phyloP scores from a whole-genome alignment of 2,329 filamentous ascomycete genomes.

The Alternaria infectoria region DNA sequence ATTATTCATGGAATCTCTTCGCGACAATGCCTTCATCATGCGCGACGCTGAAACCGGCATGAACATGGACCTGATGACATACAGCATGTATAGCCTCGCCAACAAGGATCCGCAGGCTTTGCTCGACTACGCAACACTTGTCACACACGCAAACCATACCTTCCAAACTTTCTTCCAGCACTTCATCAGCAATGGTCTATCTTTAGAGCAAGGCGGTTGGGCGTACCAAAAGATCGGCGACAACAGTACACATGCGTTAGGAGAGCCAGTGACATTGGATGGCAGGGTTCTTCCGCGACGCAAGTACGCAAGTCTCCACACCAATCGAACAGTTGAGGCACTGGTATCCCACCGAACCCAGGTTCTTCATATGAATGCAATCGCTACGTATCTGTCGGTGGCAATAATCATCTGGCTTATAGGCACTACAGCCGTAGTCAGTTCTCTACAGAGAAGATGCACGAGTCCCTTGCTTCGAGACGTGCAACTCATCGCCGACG shows the following conservation, averaged over 20 bases:
- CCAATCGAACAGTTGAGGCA: conserved; percentile 14
- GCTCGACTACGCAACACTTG: conserved; percentile 16
- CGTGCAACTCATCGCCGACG: conserved; percentile 31
- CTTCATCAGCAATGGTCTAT: conserved; percentile 14
- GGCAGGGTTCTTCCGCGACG: conserved; percentile 1
- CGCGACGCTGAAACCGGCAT: conserved; percentile 27
- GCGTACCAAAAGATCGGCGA: conserved; percentile 34
- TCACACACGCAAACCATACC: conserved; percentile 22
- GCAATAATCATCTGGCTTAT: conserved; percentile 31
- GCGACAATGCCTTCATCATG: conserved; percentile 25
- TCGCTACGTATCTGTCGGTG: conserved; percentile 24
- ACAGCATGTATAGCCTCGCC: conserved; percentile 36
- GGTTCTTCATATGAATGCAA: conserved; percentile 24
- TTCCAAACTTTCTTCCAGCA: conserved; percentile 31
- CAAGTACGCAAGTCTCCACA: conserved; percentile 9
- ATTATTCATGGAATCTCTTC: not conserved
- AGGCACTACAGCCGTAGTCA: conserved; percentile 18
- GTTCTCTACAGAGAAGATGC: conserved; percentile 23
- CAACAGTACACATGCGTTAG: conserved; percentile 7
- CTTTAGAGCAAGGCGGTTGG: conserved; percentile 23
- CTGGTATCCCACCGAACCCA: conserved; percentile 18
- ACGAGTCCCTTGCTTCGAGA: conserved; percentile 21
- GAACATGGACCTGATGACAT: conserved; percentile 42
- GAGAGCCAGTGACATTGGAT: conserved; percentile 5
- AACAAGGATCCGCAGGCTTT: conserved; percentile 25